Evolutionary conservation across 1,284 basidiomycete species (phyloP).

Genomic region (Sanghuangporus sanghuang): DNA sequence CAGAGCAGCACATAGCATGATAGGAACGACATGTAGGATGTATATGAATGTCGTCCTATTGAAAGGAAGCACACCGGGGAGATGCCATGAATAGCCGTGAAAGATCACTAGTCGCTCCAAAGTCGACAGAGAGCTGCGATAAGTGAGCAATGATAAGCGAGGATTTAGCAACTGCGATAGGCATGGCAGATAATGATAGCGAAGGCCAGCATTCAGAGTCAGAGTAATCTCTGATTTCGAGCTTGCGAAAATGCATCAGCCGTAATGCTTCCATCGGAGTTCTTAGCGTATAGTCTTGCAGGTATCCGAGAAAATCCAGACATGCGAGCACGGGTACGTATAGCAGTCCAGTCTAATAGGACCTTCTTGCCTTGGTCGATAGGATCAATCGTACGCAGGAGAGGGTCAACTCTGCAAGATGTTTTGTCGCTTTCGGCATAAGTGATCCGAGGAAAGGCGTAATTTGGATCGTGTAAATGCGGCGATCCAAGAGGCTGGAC

Average conservation of each 20-base stretch:
- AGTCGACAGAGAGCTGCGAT: too few relatives aligned
- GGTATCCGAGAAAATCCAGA: neutral
- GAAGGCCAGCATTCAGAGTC: neutral
- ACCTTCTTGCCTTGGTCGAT: neutral
- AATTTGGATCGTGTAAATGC: neutral
- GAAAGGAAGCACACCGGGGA: too few relatives aligned
- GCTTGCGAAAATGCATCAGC: neutral
- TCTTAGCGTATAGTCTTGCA: neutral
- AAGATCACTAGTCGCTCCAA: too few relatives aligned
- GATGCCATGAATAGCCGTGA: too few relatives aligned
- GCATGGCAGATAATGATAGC: neutral
- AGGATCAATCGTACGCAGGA: neutral
- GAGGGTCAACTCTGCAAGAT: neutral
- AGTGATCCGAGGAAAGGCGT: neutral
- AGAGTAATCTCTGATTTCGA: neutral
- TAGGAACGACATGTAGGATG: too few relatives aligned
- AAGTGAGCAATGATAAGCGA: too few relatives aligned
- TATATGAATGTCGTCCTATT: too few relatives aligned
- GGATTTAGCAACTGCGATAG: neutral
- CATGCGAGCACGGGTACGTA: neutral
- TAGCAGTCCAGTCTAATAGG: neutral
- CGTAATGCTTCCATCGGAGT: neutral
- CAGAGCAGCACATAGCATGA: too few relatives aligned
- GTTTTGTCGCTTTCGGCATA: neutral
- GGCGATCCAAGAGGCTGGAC: neutral